These are phyloP conservation scores for Berberis thunbergii DNA, from an alignment of 164 flowering plant species.

Conservation along the genomic window DNA sequence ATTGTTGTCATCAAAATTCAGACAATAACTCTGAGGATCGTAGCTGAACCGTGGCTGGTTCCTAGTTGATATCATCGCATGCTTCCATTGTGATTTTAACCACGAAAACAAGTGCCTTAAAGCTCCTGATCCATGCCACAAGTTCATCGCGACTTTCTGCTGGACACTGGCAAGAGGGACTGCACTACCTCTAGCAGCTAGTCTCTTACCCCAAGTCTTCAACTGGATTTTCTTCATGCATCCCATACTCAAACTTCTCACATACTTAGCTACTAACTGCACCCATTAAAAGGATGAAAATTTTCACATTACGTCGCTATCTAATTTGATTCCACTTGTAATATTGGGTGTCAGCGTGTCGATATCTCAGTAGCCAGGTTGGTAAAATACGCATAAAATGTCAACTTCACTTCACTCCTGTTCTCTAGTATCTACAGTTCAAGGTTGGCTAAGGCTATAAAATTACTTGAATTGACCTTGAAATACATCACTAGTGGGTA, in stretches of 20 bases:
- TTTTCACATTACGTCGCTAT: neutral
- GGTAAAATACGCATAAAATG: neutral
- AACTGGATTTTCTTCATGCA: conserved; percentile 8
- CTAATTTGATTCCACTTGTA: neutral
- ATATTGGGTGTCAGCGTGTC: neutral
- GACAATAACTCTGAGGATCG: conserved; percentile 41
- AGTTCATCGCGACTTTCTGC: conserved; percentile 3
- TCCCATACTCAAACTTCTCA: neutral
- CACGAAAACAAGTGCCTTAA: conserved; percentile 28
- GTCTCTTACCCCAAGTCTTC: conserved; percentile 17
- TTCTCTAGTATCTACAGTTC: neutral
- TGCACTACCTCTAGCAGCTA: conserved; percentile 12
- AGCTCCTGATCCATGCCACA: conserved; percentile 7
- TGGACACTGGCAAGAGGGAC: conserved; percentile 10
- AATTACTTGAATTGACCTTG: no score
- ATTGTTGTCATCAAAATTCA: conserved; percentile 39
- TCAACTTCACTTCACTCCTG: neutral
- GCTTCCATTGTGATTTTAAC: conserved; percentile 32
- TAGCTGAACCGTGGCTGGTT: conserved; percentile 25
- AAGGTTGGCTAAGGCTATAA: no score
- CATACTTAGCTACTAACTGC: neutral
- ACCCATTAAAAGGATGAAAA: neutral
- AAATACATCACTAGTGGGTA: no score
- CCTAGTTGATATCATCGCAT: conserved; percentile 15
- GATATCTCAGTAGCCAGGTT: neutral